Percentiles rank a stretch among this genome's conserved stretches.
Evolutionary conservation across 2,329 filamentous ascomycete species (phyloP).

Genomic region (Scedosporium boydii): DNA sequence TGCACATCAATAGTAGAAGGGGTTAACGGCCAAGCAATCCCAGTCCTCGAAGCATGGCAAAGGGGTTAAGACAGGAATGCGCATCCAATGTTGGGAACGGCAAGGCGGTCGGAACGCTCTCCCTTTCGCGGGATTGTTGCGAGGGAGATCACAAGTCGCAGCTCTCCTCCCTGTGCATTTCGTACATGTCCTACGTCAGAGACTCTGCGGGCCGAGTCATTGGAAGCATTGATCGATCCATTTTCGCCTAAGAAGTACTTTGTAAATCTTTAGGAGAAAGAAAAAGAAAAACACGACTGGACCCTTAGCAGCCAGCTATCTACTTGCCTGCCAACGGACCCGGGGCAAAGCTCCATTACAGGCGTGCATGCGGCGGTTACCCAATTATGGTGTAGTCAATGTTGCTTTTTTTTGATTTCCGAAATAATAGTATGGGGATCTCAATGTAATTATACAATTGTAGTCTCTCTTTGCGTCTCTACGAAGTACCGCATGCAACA

Average conservation of each 20-base stretch:
- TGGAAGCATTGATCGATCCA: neutral
- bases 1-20: neutral
- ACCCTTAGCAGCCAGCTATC: neutral
- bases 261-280: neutral
- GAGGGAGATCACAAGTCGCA: neutral
- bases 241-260: neutral
- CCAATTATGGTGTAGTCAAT: neutral
- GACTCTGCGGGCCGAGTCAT: neutral
- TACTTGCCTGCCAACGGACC: too few relatives aligned
- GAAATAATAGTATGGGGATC: too few relatives aligned
- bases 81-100: neutral
- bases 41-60: neutral
- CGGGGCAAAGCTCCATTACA: too few relatives aligned
- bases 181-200: neutral
- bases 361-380: neutral
- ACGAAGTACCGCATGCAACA: neutral
- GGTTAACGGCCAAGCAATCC: neutral
- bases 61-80: neutral
- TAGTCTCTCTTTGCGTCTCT: neutral
- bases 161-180: neutral
- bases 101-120: neutral
- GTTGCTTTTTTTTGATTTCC: neutral
- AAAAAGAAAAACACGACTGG: neutral
- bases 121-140: neutral
- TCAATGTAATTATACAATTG: too few relatives aligned